These are phyloP conservation scores for Somion occarium DNA, from an alignment of 1,284 basidiomycete species.

Conservation along the genomic window DNA sequence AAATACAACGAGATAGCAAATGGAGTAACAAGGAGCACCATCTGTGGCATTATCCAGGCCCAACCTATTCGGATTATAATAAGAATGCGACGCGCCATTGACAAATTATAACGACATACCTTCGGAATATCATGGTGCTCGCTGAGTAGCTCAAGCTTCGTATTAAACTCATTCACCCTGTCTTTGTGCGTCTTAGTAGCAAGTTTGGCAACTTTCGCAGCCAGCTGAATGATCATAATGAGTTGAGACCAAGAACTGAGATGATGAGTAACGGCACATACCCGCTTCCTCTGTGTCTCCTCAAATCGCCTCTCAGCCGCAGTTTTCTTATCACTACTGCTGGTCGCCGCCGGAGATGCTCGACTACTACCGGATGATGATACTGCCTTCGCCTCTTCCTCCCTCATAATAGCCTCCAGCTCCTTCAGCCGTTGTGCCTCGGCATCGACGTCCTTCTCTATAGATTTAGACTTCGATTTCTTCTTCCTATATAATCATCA, in stretches of 20 bases:
- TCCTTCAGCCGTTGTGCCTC: slow-evolving; percentile 45
- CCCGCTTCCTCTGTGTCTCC: slow-evolving; percentile 78
- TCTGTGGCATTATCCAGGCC: slow-evolving; percentile 58
- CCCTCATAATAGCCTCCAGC: slow-evolving; percentile 38
- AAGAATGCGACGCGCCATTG: slow-evolving; percentile 18
- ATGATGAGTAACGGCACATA: slow-evolving; percentile 38
- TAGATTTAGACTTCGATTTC: slow-evolving; percentile 75
- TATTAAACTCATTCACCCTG: slow-evolving; percentile 88
- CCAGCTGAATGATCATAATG: slow-evolving; percentile 46
- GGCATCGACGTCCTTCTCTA: slow-evolving; percentile 35
- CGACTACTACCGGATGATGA: slow-evolving; percentile 53
- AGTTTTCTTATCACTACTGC: slow-evolving; percentile 59
- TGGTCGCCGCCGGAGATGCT: slow-evolving; percentile 49
- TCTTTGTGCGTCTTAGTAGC: slow-evolving; percentile 94
- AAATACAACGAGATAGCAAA: slow-evolving; percentile 3
- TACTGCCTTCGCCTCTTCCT: slow-evolving; percentile 35
- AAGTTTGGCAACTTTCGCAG: slow-evolving; percentile 75
- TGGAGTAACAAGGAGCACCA: background rate
- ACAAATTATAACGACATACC: slow-evolving; percentile 40
- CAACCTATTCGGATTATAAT: slow-evolving; percentile 46
- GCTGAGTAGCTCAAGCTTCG: slow-evolving; percentile 82
- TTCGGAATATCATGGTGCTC: slow-evolving; percentile 95
- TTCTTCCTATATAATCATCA: slow-evolving; percentile 60
- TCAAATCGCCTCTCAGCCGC: slow-evolving; percentile 90
- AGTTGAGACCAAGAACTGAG: background rate